Conservation (phyloP, 129 eudicot species). For the Saussurea involucrata region DNA sequence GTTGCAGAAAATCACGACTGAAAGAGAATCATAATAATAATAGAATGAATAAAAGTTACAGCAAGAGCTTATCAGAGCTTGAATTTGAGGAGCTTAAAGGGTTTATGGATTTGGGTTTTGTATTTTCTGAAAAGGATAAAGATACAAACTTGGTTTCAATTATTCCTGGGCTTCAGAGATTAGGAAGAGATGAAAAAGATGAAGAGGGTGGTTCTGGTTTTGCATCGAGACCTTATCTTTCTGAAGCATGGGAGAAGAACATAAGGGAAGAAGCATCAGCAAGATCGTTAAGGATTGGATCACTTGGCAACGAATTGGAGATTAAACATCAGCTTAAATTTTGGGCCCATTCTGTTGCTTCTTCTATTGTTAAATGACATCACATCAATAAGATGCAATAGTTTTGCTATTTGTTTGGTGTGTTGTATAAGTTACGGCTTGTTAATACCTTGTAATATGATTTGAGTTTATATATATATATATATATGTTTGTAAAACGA, state of each 20-base stretch:
- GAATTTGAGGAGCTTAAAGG: constrained; percentile 81
- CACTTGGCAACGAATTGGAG: constrained; percentile 37
- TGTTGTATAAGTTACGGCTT: background rate
- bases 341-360: constrained; percentile 86
- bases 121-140: constrained; percentile 65
- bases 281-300: constrained; percentile 39
- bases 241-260: constrained; percentile 73
- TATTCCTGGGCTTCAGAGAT: constrained; percentile 69
- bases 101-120: constrained; percentile 82
- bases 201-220: background rate
- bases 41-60: constrained; percentile 8
- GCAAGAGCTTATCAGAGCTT: constrained; percentile 78
- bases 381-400: background rate
- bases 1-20: background rate
- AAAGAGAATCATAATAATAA: background rate
- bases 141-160: constrained; percentile 57
- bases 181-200: constrained; percentile 28
- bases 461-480: too few relatives aligned
- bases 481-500: too few relatives aligned
- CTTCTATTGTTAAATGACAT: constrained; percentile 51
- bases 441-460: background rate
- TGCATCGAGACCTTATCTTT: constrained; percentile 71
- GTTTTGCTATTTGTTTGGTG: background rate
- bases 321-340: constrained; percentile 57
- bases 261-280: background rate